A percentile compares a stretch with the other conserved stretches of the same genome.
Conservation (phyloP, 1,139 yeast species). For the Hanseniaspora gamundiae region DNA sequence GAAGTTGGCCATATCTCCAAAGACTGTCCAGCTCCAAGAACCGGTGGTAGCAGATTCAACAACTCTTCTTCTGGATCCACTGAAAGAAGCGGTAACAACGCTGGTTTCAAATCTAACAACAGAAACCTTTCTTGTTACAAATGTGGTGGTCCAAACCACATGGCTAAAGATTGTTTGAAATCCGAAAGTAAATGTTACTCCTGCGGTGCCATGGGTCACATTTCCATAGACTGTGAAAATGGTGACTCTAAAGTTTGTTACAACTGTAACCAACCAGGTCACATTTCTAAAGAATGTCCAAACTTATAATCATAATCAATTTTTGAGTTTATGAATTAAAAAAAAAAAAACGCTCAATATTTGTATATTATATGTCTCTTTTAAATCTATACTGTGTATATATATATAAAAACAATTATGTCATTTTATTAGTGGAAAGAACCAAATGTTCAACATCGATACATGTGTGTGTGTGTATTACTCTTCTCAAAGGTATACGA, state of each 20-base stretch:
- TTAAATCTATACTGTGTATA: too few relatives aligned
- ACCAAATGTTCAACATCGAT: too few relatives aligned
- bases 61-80: constrained; percentile 4
- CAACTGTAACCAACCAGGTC: constrained; percentile 86
- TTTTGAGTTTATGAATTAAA: constrained; percentile 8
- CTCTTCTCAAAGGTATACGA: too few relatives aligned
- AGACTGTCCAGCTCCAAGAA: constrained; percentile 44
- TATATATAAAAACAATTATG: too few relatives aligned
- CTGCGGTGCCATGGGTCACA: constrained; percentile 84
- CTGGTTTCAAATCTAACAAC: constrained; percentile 13
- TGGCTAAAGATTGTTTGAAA: constrained; percentile 84
- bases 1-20: constrained; percentile 76
- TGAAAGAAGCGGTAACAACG: constrained; percentile 8
- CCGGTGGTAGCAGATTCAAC: constrained; percentile 12
- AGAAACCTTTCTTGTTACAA: constrained; percentile 67
- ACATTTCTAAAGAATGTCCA: constrained; percentile 77
- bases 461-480: too few relatives aligned
- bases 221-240: constrained; percentile 69
- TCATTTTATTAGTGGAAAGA: too few relatives aligned
- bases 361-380: constrained; percentile 11
- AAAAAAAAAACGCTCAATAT: too few relatives aligned
- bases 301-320: constrained; percentile 26
- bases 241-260: constrained; percentile 52
- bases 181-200: constrained; percentile 74
- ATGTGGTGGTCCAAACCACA: constrained; percentile 90